Percentiles rank a stretch among this genome's conserved stretches.
Conservation (phyloP, 495 filamentous ascomycete species). For the Rusavskia elegans region DNA sequence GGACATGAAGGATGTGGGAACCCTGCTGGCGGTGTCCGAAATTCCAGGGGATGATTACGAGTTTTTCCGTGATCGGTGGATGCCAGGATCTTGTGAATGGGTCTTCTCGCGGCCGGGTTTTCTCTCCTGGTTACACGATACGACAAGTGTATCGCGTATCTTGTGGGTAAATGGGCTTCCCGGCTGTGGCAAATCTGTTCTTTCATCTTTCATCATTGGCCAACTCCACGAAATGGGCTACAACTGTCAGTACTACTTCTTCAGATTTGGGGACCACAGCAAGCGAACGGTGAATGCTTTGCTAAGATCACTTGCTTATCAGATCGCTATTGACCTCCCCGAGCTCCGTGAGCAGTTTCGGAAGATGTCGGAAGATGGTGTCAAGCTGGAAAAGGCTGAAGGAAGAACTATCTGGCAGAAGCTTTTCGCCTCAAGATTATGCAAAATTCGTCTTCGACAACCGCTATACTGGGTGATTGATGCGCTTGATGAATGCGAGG, state of each 20-base stretch:
- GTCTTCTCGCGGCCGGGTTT: slow-evolving; percentile 12
- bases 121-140: slow-evolving; percentile 15
- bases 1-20: background rate
- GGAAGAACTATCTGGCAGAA: slow-evolving; percentile 21
- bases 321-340: slow-evolving; percentile 15
- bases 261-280: slow-evolving; percentile 17
- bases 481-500: slow-evolving; percentile 22
- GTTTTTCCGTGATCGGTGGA: background rate
- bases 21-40: slow-evolving; percentile 1
- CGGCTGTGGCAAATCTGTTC: slow-evolving; percentile 21
- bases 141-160: slow-evolving; percentile 6
- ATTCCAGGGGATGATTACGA: background rate
- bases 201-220: slow-evolving; percentile 13
- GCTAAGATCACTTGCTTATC: slow-evolving; percentile 22
- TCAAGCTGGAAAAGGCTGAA: slow-evolving; percentile 14
- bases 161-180: slow-evolving; percentile 19
- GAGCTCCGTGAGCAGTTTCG: slow-evolving; percentile 9
- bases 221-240: slow-evolving; percentile 5
- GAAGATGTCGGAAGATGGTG: slow-evolving; percentile 11
- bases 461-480: slow-evolving; percentile 25
- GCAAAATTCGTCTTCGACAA: slow-evolving; percentile 3
- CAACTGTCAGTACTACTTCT: slow-evolving; percentile 21
- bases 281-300: slow-evolving; percentile 12
- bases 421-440: slow-evolving; percentile 20
- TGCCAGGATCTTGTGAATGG: slow-evolving; percentile 4